Evolutionary conservation across 176 grass and related monocot genomes (phyloP), one percentile per base, ranked within the genome.

Genomic region (Aegilops tauschii): DNA sequence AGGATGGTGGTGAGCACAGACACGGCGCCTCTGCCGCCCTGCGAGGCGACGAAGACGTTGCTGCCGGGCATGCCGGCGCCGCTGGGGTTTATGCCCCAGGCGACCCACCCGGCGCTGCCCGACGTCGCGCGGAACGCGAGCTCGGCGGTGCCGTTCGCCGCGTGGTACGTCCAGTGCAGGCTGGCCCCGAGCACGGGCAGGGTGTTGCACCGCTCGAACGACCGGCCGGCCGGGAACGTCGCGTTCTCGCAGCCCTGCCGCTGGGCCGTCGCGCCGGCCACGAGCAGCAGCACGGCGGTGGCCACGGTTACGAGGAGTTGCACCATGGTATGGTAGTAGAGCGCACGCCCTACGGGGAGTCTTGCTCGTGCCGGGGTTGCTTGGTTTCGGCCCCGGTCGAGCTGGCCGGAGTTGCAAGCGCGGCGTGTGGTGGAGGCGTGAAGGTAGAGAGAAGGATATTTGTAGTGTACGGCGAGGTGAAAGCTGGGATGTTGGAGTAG

Each of bases 81-180:
- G 10, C 30, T 50, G 11, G 93, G 90, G 91, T 98, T 98, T 81
- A 98, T 95, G 52, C 82, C 97, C 97, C 97, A 96, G 9, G 88
- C 82, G 1, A 94, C 97, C 94, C 94, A 98, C 2, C 85, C 83
- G 64, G 40, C 9, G 28, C 69, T 8, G 16, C 23, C 30, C 83
- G 84, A 45, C 65, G 88, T 75, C 50, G 90, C 89, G 36, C 92
- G 90, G 85, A 92, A 98, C 64, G 93, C 96, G 13, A 98, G 18
- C 64, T 94, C 88, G 1, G 80, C 86, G 12, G 90, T 94, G 63
- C 79, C 66, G 66, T 93, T 96, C 18, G 1, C 70, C 1, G 86
- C n/a, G 76, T 96, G 80, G 88, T 96, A 94, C 56, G 92, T 94
- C 94, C 94, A 98, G 90, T 94, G 40, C 54, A 96, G 49, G 82